Evolutionary conservation across 306 rosid species (phyloP).

Genomic region (Clitoria ternatea): DNA sequence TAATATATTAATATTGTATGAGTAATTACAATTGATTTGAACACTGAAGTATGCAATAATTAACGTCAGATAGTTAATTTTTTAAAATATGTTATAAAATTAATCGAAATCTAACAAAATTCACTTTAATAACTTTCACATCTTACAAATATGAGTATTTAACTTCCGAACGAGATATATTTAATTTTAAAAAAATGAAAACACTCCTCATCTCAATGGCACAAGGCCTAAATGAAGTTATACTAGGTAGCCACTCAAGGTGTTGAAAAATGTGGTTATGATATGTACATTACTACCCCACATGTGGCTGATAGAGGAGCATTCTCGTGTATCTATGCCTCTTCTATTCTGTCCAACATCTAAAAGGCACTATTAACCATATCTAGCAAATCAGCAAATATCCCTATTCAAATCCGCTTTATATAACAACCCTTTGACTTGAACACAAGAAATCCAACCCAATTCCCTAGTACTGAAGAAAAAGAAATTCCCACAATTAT

Average conservation of each 20-base stretch:
- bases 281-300: constrained; percentile 9
- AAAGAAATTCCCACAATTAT: constrained; percentile 22
- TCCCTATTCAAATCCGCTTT: constrained; percentile 26
- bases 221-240: background rate
- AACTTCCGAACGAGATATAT: no score
- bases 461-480: background rate
- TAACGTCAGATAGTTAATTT: no score
- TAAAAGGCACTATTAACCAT: constrained; percentile 31
- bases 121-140: no score
- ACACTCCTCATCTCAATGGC: background rate
- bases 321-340: constrained; percentile 8
- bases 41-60: no score
- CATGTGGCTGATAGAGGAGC: constrained; percentile 13
- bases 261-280: background rate
- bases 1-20: background rate
- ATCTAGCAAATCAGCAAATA: constrained; percentile 27
- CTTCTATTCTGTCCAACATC: constrained; percentile 10
- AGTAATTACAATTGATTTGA: background rate
- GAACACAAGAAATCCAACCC: background rate
- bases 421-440: constrained; percentile 34
- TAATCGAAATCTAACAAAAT: no score
- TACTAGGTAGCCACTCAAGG: constrained; percentile 22
- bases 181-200: no score
- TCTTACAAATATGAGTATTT: no score
- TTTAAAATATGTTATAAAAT: no score